Base-by-base conservation (phyloP, 208 protist genomes). In the Novymonas esmeraldas region DNA sequence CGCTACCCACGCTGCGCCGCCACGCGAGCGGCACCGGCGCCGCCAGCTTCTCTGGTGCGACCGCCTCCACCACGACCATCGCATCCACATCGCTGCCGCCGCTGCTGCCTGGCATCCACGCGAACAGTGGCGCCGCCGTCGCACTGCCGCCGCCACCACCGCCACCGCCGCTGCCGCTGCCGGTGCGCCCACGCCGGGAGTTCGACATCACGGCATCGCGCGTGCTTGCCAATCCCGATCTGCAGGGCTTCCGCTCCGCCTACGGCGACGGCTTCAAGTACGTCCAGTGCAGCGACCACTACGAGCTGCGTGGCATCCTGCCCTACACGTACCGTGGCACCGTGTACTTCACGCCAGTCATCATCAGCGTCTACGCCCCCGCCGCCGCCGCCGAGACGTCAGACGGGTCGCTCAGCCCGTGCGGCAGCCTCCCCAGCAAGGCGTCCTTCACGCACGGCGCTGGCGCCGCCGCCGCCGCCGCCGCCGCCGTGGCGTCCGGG, bases 291-390 rank as follows among this genome's bases (percentile, higher is more conserved):
- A 61, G 57, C 56, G 70, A 86, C 36, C 64, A 76, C 55, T 83
- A 85, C 58, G 70, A 88, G 50, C 75, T 89, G 29, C 68, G 73
- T 16, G 89, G 89, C 24, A 61, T 90, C 10, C 61, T 94, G 31
- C 85, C 85, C 38, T 94, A 94, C 75, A 76, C 38, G 4, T 94
- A 82, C 75, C 75, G 73, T 9, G 73, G 66, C n/a, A 52, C 44
- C 2, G 70, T 82, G 46, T 94, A 94, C 60, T 90, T 89, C 67
- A 90, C 89, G 2, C 89, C 89, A 11, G 78, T 94, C 7, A 80
- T 94, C 45, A 67, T 94, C 9, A 70, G 76, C 55, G 52, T 92
- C 55, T 76, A 73, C 74, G 69, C 70, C 18, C 70, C 68, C 0
- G 33, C 41, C 18, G 39, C 10, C 11, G 2, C 49, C 2, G 4